Evolutionary conservation across 1,284 basidiomycete species (phyloP).

Genomic region (Somion occarium): DNA sequence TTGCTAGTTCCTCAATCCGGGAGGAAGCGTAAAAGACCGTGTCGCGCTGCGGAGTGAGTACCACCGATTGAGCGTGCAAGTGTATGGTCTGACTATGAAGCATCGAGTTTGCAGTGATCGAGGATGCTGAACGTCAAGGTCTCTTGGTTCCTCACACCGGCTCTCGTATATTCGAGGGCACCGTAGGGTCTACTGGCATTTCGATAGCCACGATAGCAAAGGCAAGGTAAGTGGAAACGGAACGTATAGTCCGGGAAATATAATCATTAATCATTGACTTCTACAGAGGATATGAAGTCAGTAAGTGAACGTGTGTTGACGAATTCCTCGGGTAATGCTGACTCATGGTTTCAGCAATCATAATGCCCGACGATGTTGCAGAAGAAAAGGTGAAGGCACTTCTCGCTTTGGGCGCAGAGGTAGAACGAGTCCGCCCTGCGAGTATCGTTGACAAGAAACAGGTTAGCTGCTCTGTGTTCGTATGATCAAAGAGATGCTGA

Average conservation of each 20-base stretch:
- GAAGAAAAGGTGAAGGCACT: slow-evolving; percentile 88
- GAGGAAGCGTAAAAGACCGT: slow-evolving; percentile 96
- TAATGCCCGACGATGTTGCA: slow-evolving; percentile 93
- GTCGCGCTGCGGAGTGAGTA: slow-evolving; percentile 83
- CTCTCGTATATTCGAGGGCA: slow-evolving; percentile 96
- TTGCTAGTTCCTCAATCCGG: slow-evolving; percentile 86
- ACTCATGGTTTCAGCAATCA: slow-evolving; percentile 53
- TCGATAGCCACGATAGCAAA: slow-evolving; percentile 90
- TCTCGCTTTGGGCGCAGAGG: slow-evolving; percentile 79
- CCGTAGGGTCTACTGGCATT: slow-evolving; percentile 96
- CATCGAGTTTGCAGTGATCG: slow-evolving; percentile 82
- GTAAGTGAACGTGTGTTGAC: slow-evolving; percentile 35
- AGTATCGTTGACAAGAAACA: slow-evolving; percentile 95
- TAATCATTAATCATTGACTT: neutral
- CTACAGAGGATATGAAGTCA: slow-evolving; percentile 69
- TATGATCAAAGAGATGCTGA: too few species aligned
- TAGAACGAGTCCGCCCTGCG: slow-evolving; percentile 82
- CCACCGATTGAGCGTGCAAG: neutral
- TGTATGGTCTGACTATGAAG: neutral
- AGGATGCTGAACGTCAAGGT: slow-evolving; percentile 86
- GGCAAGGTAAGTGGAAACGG: slow-evolving; percentile 58
- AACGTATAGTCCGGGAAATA: too few species aligned
- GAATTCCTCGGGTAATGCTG: neutral
- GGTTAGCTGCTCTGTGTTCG: slow-evolving; percentile 40
- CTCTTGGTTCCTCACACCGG: slow-evolving; percentile 84